These are phyloP conservation scores for Mrakia frigida DNA, from an alignment of 768 basidiomycete genomes.

Conservation along the genomic window DNA sequence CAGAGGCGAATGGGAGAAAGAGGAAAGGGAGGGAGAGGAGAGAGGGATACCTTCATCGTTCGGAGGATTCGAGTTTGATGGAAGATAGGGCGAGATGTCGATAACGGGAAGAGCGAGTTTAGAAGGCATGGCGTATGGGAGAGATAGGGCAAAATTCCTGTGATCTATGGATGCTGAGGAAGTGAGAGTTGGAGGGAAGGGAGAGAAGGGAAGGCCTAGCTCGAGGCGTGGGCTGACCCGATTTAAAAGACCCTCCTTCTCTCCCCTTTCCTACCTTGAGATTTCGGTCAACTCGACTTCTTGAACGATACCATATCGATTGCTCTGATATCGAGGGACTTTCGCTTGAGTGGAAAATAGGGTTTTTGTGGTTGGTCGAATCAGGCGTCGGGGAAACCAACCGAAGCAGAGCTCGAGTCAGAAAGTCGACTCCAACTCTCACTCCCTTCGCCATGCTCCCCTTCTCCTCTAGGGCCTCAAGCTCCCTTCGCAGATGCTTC, in stretches of 20 bases:
- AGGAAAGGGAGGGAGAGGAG: background rate
- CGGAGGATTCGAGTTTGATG: background rate
- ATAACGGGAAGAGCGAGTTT: background rate
- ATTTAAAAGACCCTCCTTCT: too few relatives aligned
- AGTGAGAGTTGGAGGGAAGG: background rate
- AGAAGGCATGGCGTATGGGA: background rate
- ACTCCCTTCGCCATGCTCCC: background rate
- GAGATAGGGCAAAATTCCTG: background rate
- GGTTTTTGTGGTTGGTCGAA: background rate
- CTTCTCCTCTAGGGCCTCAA: conserved; percentile 9
- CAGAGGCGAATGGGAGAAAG: background rate
- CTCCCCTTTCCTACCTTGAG: too few relatives aligned
- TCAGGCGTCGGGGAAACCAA: background rate
- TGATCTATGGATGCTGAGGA: background rate
- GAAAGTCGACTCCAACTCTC: background rate
- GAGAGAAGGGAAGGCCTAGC: background rate
- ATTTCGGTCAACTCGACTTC: too few relatives aligned
- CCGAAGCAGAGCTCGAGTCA: background rate
- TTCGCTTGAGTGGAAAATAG: too few relatives aligned
- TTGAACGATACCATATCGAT: too few relatives aligned
- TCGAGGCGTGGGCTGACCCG: too few relatives aligned
- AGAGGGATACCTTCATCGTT: background rate
- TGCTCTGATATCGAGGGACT: too few relatives aligned
- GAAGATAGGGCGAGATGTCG: conserved; percentile 7
- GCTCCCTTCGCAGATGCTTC: conserved; percentile 14